Conservation (phyloP, 768 basidiomycete genomes). For the Tephrocybe sp. region DNA sequence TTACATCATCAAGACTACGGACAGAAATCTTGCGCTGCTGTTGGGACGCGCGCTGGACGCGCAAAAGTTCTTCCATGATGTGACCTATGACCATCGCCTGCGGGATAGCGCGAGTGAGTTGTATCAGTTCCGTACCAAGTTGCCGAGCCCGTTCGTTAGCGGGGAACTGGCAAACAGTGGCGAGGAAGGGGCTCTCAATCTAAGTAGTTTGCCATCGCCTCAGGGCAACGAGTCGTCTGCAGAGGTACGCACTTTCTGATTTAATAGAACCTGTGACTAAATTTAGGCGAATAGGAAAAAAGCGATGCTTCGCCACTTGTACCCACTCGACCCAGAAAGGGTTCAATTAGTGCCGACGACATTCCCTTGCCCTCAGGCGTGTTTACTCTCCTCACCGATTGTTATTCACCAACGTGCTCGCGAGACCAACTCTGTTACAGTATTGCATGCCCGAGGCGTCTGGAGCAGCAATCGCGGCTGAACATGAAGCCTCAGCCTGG, state of each 20-base stretch:
- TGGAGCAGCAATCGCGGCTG: constrained; percentile 92
- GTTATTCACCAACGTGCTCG: constrained; percentile 97
- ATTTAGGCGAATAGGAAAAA: constrained; percentile 24
- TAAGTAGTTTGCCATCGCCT: constrained; percentile 14
- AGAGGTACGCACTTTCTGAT: constrained; percentile 19
- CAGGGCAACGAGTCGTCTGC: constrained; percentile 24
- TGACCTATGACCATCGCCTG: constrained; percentile 96
- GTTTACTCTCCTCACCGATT: constrained; percentile 94
- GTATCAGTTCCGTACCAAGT: constrained; percentile 87
- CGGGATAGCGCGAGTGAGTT: constrained; percentile 87
- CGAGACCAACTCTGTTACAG: constrained; percentile 95
- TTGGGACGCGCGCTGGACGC: constrained; percentile 96
- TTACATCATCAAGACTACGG: constrained; percentile 98
- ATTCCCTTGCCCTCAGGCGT: constrained; percentile 85
- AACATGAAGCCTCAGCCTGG: constrained; percentile 95
- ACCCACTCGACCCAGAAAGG: constrained; percentile 36
- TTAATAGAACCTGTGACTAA: constrained; percentile 7
- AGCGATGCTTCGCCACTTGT: constrained; percentile 27
- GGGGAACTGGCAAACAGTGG: constrained; percentile 59
- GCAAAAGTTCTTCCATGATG: constrained; percentile 99
- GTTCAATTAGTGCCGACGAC: constrained; percentile 54
- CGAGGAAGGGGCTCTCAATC: constrained; percentile 27
- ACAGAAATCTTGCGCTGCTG: constrained; percentile 91
- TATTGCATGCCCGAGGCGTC: constrained; percentile 90
- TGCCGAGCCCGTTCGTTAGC: constrained; percentile 84